phyloP scores from a whole-genome alignment of 768 basidiomycete species.

The Russula emetica region DNA sequence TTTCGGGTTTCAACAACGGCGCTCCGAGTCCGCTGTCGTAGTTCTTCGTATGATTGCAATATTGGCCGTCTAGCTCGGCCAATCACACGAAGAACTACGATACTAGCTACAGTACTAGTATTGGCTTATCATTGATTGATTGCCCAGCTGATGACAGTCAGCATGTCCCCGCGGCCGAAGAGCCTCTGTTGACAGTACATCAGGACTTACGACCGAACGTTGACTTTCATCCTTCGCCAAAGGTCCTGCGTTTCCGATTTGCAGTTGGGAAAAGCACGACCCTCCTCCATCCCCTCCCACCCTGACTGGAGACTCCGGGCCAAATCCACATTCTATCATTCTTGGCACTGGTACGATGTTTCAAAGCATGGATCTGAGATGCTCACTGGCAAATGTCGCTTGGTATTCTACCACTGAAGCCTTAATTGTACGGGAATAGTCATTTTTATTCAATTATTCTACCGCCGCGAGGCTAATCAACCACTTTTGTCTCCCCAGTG shows the following conservation, averaged over 20 bases:
- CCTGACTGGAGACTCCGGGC: not conserved
- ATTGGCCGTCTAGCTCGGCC: too few relatives aligned
- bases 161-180: not conserved
- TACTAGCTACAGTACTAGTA: too few relatives aligned
- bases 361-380: not conserved
- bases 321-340: not conserved
- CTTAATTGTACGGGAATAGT: not conserved
- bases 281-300: not conserved
- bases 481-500: not conserved
- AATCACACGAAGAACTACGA: not conserved
- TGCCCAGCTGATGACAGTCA: not conserved
- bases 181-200: not conserved
- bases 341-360: not conserved
- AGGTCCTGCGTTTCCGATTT: slow-evolving; percentile 1
- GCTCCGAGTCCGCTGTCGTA: too few relatives aligned
- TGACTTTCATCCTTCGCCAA: not conserved
- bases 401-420: not conserved
- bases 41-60: too few relatives aligned
- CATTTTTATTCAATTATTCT: not conserved
- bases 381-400: not conserved
- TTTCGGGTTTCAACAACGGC: too few relatives aligned
- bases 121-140: too few relatives aligned
- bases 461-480: not conserved
- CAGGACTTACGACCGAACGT: slow-evolving; percentile 1
- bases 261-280: not conserved